A percentile compares a stretch with the other conserved stretches of the same genome.
phyloP scores from a whole-genome alignment of 345 rosid genomes.

The Sonneratia alba region DNA sequence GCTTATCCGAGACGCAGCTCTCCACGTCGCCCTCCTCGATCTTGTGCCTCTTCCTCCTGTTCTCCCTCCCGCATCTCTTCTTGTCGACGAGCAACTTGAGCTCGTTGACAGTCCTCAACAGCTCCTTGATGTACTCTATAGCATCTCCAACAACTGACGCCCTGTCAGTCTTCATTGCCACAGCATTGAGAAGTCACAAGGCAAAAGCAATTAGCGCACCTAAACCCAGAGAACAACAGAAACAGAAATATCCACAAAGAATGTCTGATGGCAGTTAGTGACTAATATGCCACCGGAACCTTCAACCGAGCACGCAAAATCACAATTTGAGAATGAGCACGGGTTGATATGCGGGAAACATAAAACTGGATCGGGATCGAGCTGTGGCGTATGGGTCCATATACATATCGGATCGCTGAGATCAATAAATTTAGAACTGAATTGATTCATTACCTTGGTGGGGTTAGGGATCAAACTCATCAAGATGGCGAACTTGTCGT shows the following conservation, averaged over 20 bases:
- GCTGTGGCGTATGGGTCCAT: too few species aligned
- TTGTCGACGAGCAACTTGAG: constrained; percentile 65
- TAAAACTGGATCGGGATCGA: too few species aligned
- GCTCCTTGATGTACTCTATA: constrained; percentile 65
- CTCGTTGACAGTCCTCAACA: constrained; percentile 50
- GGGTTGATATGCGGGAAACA: too few species aligned
- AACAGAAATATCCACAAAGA: background rate
- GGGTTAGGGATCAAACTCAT: constrained; percentile 4
- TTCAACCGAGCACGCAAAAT: too few species aligned
- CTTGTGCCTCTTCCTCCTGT: constrained; percentile 29
- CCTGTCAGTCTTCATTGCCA: constrained; percentile 43
- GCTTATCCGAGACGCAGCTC: constrained; percentile 1
- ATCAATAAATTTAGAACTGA: background rate
- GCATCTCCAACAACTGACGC: constrained; percentile 81
- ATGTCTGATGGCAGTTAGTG: background rate
- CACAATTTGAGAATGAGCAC: too few species aligned
- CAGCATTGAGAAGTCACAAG: background rate
- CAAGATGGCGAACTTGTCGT: constrained; percentile 1
- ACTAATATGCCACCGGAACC: too few species aligned
- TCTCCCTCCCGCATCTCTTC: constrained; percentile 48
- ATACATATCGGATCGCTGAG: too few species aligned
- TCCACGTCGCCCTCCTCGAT: constrained; percentile 22
- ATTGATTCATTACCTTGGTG: constrained; percentile 3
- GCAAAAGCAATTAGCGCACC: background rate
- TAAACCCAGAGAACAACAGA: background rate